A percentile compares a stretch with the other conserved stretches of the same genome.
These are phyloP conservation scores for Neurospora sp. DNA, from an alignment of 495 filamentous ascomycete species.

Conservation along the genomic window DNA sequence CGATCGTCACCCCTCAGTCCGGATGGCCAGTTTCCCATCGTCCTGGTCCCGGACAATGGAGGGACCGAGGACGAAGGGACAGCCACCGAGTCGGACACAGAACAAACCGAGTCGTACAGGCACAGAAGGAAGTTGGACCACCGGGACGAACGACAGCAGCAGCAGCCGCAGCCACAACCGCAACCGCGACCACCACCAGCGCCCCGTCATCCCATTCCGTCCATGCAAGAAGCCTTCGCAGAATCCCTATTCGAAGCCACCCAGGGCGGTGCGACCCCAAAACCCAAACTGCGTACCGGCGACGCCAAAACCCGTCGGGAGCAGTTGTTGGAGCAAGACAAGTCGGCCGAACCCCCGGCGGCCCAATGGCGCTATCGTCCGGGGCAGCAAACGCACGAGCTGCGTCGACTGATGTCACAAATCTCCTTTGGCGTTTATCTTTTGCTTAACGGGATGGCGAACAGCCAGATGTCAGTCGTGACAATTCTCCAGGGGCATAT, in stretches of 20 bases:
- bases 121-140: background rate
- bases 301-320: conserved; percentile 58
- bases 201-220: conserved; percentile 52
- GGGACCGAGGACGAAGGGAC: background rate
- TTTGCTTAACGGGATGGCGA: conserved; percentile 74
- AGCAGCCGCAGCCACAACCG: background rate
- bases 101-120: conserved; percentile 5
- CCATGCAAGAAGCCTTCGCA: conserved; percentile 86
- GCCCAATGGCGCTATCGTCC: conserved; percentile 64
- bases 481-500: conserved; percentile 87
- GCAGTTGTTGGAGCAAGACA: conserved; percentile 54
- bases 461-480: conserved; percentile 76
- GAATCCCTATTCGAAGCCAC: conserved; percentile 78
- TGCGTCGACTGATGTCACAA: conserved; percentile 85
- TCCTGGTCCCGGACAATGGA: conserved; percentile 11
- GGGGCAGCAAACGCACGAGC: conserved; percentile 61
- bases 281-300: conserved; percentile 45
- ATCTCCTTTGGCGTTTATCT: conserved; percentile 91
- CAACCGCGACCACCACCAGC: conserved; percentile 14
- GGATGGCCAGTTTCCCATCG: conserved; percentile 18
- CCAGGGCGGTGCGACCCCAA: conserved; percentile 28
- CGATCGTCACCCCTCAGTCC: background rate
- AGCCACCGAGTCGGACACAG: conserved; percentile 3
- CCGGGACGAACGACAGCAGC: background rate
- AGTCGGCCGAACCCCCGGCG: conserved; percentile 50